phyloP scores from a whole-genome alignment of 2,329 filamentous ascomycete genomes.

The Phaeosphaeria sp. region DNA sequence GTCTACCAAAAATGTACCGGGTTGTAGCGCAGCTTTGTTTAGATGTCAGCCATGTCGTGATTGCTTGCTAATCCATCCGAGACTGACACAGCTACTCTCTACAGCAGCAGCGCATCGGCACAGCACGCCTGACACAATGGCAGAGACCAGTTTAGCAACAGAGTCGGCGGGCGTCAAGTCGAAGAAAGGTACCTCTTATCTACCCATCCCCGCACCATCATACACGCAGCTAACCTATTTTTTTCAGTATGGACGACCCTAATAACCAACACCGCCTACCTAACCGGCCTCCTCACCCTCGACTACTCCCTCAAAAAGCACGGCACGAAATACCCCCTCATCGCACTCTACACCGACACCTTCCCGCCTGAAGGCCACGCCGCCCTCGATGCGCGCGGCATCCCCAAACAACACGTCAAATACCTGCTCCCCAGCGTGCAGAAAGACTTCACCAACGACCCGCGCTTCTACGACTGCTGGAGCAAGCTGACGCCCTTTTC shows the following conservation, averaged over 20 bases:
- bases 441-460: conserved; percentile 76
- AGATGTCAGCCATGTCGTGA: conserved; percentile 3
- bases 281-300: conserved; percentile 82
- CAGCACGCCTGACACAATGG: conserved; percentile 4
- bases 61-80: conserved; percentile 4
- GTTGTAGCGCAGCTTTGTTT: not conserved
- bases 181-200: conserved; percentile 45
- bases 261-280: conserved; percentile 83
- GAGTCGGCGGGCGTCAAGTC: conserved; percentile 35
- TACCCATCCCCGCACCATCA: conserved; percentile 7
- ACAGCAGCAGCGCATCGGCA: not conserved
- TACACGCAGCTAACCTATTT: conserved; percentile 14
- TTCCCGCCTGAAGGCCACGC: conserved; percentile 72
- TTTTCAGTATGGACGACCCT: conserved; percentile 81
- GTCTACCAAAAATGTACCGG: conserved; percentile 3
- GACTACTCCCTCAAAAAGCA: conserved; percentile 74
- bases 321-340: conserved; percentile 74
- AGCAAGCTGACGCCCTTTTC: conserved; percentile 83
- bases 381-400: conserved; percentile 72
- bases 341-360: conserved; percentile 81
- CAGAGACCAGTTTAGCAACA: conserved; percentile 5
- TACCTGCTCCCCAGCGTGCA: conserved; percentile 71
- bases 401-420: conserved; percentile 72
- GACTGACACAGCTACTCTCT: conserved; percentile 1
- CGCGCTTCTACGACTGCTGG: conserved; percentile 90